Conservation (phyloP, 768 basidiomycete species). For the Xerocomus potaroensis region DNA sequence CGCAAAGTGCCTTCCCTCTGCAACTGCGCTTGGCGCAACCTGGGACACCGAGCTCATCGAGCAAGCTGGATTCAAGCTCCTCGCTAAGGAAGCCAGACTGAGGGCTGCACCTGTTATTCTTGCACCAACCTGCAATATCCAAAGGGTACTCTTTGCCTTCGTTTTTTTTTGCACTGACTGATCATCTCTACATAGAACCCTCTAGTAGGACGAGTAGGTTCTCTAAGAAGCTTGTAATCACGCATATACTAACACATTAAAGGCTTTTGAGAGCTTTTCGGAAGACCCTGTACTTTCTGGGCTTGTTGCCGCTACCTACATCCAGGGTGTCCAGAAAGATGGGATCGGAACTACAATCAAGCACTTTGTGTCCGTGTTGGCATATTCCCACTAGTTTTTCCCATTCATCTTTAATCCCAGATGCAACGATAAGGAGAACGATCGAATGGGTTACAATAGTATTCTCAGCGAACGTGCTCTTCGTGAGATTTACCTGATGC, state of each 20-base stretch:
- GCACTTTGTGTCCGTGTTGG: conserved; percentile 62
- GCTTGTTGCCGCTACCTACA: conserved; percentile 62
- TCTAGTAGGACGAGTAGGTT: conserved; percentile 59
- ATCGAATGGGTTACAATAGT: conserved; percentile 58
- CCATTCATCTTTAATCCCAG: conserved; percentile 26
- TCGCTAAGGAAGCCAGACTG: conserved; percentile 70
- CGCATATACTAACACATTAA: conserved; percentile 8
- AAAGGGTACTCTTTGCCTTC: conserved; percentile 47
- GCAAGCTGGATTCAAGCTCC: conserved; percentile 55
- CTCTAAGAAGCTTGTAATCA: not conserved
- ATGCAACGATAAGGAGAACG: conserved; percentile 80
- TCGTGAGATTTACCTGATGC: conserved; percentile 57
- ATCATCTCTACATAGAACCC: conserved; percentile 44
- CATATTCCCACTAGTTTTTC: not conserved
- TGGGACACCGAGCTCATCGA: conserved; percentile 66
- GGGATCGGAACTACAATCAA: conserved; percentile 78
- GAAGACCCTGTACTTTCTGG: conserved; percentile 77
- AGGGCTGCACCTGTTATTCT: conserved; percentile 65
- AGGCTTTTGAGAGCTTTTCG: conserved; percentile 77
- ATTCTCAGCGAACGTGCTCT: conserved; percentile 48
- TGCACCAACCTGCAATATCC: conserved; percentile 83
- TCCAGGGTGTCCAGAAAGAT: conserved; percentile 72
- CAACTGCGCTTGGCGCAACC: conserved; percentile 73
- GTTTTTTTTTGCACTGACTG: not conserved
- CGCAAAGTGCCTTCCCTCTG: conserved; percentile 71